A percentile compares a stretch with the other conserved stretches of the same genome.
phyloP scores from a whole-genome alignment of 371 early-diverging fungal species.

The Mucor saturninus region DNA sequence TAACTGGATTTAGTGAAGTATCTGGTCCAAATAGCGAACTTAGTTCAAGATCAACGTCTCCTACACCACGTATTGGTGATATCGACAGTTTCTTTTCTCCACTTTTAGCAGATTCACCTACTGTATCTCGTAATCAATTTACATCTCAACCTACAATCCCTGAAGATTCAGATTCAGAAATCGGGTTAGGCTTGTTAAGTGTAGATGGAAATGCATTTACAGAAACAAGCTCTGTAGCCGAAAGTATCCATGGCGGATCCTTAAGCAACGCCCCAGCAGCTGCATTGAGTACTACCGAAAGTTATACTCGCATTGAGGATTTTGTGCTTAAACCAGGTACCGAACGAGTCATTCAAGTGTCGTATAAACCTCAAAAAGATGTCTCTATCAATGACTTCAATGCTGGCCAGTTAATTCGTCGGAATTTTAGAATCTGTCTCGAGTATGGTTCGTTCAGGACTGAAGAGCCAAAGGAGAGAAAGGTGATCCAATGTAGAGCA shows the following conservation, averaged over 20 bases:
- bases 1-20: constrained; percentile 49
- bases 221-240: constrained; percentile 20
- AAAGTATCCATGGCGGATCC: not conserved
- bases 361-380: constrained; percentile 77
- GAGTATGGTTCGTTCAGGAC: constrained; percentile 67
- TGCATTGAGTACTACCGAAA: constrained; percentile 24
- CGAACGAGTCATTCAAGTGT: constrained; percentile 83
- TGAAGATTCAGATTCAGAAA: constrained; percentile 31
- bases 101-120: constrained; percentile 3
- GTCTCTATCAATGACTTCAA: constrained; percentile 61
- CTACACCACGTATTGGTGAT: constrained; percentile 31
- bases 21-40: constrained; percentile 59
- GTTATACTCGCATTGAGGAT: constrained; percentile 83
- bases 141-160: constrained; percentile 19
- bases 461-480: constrained; percentile 70
- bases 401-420: constrained; percentile 76
- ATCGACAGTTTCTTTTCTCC: constrained; percentile 15
- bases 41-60: constrained; percentile 61
- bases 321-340: constrained; percentile 84
- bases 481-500: constrained; percentile 90
- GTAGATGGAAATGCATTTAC: constrained; percentile 19
- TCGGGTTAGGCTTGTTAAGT: constrained; percentile 12
- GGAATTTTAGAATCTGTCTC: constrained; percentile 81
- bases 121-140: constrained; percentile 5
- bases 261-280: not conserved